Conservation (phyloP, 192 early-diverging fungal genomes). For the Backusella circina region DNA sequence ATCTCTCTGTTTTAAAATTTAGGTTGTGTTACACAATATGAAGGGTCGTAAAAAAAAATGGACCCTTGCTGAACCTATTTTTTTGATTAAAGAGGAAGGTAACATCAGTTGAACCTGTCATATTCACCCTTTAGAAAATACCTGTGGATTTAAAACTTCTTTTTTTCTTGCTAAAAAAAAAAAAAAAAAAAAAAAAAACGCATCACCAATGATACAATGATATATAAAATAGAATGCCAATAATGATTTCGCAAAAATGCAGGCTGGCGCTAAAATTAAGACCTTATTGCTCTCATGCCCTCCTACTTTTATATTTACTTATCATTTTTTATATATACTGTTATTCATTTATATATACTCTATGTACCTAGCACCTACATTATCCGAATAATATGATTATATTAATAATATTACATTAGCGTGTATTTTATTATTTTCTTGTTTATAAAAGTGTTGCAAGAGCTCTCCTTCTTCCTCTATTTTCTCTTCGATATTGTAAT, state of each 20-base stretch:
- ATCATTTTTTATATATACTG: not conserved
- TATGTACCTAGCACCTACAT: not conserved
- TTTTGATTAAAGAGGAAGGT: constrained; percentile 2
- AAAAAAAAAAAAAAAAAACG: no score
- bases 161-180: no score
- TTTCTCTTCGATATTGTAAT: no score
- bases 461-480: not conserved
- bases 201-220: no score
- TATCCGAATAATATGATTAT: not conserved
- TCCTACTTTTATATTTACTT: not conserved
- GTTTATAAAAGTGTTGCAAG: not conserved
- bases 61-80: constrained; percentile 1
- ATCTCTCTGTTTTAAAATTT: not conserved
- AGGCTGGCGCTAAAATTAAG: no score
- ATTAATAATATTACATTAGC: not conserved
- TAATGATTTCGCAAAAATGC: no score
- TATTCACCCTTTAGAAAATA: not conserved
- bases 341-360: not conserved
- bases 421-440: not conserved
- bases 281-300: no score
- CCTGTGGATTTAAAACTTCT: not conserved
- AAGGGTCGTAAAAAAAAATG: not conserved
- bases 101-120: not conserved
- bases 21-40: not conserved
- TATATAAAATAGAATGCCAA: no score